A percentile compares a stretch with the other conserved stretches of the same genome.
Conservation (phyloP, 2,329 filamentous ascomycete species). For the Ceratocystis colombiana region DNA sequence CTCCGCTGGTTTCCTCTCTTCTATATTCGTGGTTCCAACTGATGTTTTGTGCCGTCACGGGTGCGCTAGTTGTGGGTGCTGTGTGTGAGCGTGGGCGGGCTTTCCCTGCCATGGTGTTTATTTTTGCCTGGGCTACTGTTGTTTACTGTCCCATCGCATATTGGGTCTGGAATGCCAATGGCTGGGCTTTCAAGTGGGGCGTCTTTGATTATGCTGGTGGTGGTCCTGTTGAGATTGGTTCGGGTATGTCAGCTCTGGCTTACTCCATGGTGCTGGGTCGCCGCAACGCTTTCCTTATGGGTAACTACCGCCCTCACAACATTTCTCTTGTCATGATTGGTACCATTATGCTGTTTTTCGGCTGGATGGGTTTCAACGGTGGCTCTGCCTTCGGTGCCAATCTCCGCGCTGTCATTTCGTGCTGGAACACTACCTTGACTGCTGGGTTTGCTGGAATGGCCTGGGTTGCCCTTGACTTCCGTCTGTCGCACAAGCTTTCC, state of each 20-base stretch:
- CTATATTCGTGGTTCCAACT: constrained; percentile 97
- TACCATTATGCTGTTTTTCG: constrained; percentile 93
- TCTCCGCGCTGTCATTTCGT: constrained; percentile 86
- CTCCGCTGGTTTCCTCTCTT: constrained; percentile 76
- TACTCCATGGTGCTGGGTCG: constrained; percentile 94
- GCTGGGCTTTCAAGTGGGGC: constrained; percentile 84
- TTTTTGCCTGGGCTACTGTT: constrained; percentile 90
- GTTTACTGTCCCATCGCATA: constrained; percentile 95
- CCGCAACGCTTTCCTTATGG: constrained; percentile 98
- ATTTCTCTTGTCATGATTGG: constrained; percentile 94
- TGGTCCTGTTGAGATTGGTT: constrained; percentile 93
- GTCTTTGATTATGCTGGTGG: constrained; percentile 95
- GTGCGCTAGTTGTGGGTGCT: constrained; percentile 80
- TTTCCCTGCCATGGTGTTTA: constrained; percentile 87
- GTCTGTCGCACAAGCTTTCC: constrained; percentile 86
- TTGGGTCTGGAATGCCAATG: constrained; percentile 94
- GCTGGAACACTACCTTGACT: constrained; percentile 94
- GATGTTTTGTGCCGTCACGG: constrained; percentile 94
- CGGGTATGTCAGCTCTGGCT: constrained; percentile 82
- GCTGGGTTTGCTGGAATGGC: constrained; percentile 86
- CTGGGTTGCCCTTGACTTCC: constrained; percentile 93
- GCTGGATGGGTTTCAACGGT: constrained; percentile 98
- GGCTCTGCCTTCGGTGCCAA: constrained; percentile 91
- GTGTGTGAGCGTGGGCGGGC: constrained; percentile 90
- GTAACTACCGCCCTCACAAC: constrained; percentile 99